Base-by-base conservation (phyloP, 495 filamentous ascomycete species). In the Coniosporium apollinis region DNA sequence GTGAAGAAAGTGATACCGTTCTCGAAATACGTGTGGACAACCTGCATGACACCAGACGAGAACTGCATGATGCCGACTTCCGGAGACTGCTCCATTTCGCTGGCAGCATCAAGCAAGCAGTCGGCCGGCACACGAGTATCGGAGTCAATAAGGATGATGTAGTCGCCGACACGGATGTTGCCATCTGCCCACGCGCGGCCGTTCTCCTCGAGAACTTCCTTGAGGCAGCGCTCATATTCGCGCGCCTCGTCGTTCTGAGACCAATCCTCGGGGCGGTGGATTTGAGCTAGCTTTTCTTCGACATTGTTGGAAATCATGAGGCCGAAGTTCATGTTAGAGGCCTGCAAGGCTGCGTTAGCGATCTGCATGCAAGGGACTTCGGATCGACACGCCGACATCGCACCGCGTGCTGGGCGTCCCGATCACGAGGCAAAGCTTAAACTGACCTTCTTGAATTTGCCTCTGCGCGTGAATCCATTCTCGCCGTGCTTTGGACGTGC, bases 261-360 rank as follows among this genome's bases (percentile, higher is more conserved):
- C 76, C 79, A 82, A 21, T 65, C 65, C 24, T 62, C 59, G 11
- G 59, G 59, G 14, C 76, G 66, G 18, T 73, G 55, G 46, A 74
- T 59, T 17, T 42, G 35, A 6, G 54, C 55, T 18, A 84, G 62
- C 46, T 71, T 74, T 14, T 82, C 76, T 52, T 86, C 79, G 0
- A 84, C 74, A 39, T 72, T 72, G 55, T 70, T 74, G 13, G 76
- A 79, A 40, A 85, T 65, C 64, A 79, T 76, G 22, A 86, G 59
- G 7, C 65, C 78, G 42, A 68, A 86, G 58, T 86, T 86, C 79
- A 86, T 86, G 62, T 86, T 86, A 19, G 74, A 80, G 8, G 79
- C 79, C 40, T 47, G 18, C 16, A 43, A 26, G 10, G 17, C 10
- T 18, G 41, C n/a, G 11, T 38, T 33, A 14, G 25, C 3, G 7